phyloP scores from a whole-genome alignment of 148 eudicot genomes.

The Amaranthus palmeri region DNA sequence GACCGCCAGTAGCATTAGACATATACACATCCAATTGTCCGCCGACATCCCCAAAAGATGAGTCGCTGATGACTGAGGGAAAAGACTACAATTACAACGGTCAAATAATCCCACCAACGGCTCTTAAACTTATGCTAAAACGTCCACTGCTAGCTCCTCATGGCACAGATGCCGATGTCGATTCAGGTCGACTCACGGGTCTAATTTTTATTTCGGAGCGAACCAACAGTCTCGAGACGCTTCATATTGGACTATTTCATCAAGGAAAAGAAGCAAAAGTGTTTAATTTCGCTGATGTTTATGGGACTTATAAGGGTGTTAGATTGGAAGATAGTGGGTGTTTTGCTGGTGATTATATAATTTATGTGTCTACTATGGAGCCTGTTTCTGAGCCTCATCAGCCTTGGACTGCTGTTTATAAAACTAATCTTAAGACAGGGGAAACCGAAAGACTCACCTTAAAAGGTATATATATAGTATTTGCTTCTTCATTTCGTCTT shows the following conservation, averaged over 20 bases:
- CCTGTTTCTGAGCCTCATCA: conserved; percentile 3
- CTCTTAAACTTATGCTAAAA: conserved; percentile 22
- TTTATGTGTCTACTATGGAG: conserved; percentile 21
- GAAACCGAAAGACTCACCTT: conserved; percentile 17
- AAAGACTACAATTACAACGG: conserved; percentile 22
- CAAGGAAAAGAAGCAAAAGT: background rate
- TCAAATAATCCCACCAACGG: conserved; percentile 14
- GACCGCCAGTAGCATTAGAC: conserved; percentile 26
- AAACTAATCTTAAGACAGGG: conserved; percentile 15
- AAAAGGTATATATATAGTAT: no score
- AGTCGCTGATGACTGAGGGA: background rate
- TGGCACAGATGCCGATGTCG: conserved; percentile 11
- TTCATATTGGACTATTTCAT: conserved; percentile 18
- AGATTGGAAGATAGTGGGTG: conserved; percentile 23
- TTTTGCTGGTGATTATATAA: conserved; percentile 20
- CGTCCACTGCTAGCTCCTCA: background rate
- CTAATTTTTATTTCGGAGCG: conserved; percentile 21
- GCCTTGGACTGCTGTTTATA: conserved; percentile 29
- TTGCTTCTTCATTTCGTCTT: no score
- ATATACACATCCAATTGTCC: conserved; percentile 8
- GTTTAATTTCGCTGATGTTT: conserved; percentile 11
- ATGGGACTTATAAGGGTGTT: conserved; percentile 12
- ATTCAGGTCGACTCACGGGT: conserved; percentile 14
- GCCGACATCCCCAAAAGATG: background rate
- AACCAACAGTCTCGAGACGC: conserved; percentile 17